A percentile compares a stretch with the other conserved stretches of the same genome.
These are phyloP conservation scores for Ilyonectria destructans DNA, from an alignment of 2,329 filamentous ascomycete species.

Conservation along the genomic window DNA sequence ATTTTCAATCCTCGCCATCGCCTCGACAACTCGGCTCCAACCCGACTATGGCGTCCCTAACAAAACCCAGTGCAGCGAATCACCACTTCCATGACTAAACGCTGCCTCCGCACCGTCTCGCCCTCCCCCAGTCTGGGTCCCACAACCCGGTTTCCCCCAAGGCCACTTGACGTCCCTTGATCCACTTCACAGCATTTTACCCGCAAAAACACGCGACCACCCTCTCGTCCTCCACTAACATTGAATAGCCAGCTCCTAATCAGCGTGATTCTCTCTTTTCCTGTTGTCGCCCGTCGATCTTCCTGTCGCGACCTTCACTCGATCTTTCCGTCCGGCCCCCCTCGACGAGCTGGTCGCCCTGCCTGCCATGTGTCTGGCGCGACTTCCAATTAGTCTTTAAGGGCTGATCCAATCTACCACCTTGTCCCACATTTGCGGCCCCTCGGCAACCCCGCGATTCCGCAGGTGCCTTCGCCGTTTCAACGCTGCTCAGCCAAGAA, in stretches of 20 bases:
- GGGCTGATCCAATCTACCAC: constrained; percentile 40
- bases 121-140: constrained; percentile 45
- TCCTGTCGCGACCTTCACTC: constrained; percentile 29
- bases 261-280: constrained; percentile 34
- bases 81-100: constrained; percentile 37
- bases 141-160: constrained; percentile 49
- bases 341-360: constrained; percentile 27
- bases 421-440: constrained; percentile 43
- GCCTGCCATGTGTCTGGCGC: constrained; percentile 45
- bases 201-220: constrained; percentile 51
- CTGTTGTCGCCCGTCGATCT: constrained; percentile 26
- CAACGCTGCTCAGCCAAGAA: constrained; percentile 36
- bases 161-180: constrained; percentile 43
- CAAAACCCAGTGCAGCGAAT: constrained; percentile 32
- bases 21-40: constrained; percentile 32
- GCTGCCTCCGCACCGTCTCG: constrained; percentile 39
- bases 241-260: constrained; percentile 42
- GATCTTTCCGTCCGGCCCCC: constrained; percentile 16
- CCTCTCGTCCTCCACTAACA: constrained; percentile 43
- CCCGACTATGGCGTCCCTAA: constrained; percentile 26
- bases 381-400: constrained; percentile 40
- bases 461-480: constrained; percentile 29
- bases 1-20: constrained; percentile 26
- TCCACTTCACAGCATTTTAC: constrained; percentile 48
- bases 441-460: constrained; percentile 45